Evolutionary conservation across 139 green algal genomes (phyloP).

Genomic region (Micractinium sp.): DNA sequence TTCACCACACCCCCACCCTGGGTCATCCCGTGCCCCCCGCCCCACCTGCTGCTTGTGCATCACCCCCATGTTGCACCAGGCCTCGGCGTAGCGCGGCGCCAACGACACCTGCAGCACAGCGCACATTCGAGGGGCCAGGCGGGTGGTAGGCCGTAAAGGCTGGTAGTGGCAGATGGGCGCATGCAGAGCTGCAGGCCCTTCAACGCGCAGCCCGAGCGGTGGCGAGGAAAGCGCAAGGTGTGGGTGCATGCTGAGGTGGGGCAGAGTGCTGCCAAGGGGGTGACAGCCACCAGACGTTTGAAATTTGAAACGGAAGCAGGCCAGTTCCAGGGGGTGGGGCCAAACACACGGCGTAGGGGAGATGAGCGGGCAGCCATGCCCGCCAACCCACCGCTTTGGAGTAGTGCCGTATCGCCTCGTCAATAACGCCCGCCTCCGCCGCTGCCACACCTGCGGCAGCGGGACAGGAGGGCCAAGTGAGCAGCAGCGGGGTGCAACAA

Average conservation of each 20-base stretch:
- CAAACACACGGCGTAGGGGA: too few relatives aligned
- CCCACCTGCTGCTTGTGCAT: conserved; percentile 67
- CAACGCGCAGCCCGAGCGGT: too few relatives aligned
- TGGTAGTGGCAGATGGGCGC: too few relatives aligned
- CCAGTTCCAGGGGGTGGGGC: not conserved
- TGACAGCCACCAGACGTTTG: not conserved
- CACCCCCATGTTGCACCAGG: conserved; percentile 95
- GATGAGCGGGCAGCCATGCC: not conserved
- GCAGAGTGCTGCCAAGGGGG: not conserved
- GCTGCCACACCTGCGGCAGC: conserved; percentile 49
- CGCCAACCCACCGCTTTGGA: conserved; percentile 37
- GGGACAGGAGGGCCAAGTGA: not conserved
- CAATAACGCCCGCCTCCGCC: conserved; percentile 30
- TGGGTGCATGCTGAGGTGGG: not conserved
- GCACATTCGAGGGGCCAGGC: too few relatives aligned
- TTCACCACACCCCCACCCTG: too few relatives aligned
- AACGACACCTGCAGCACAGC: conserved; percentile 39
- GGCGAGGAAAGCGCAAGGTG: too few relatives aligned
- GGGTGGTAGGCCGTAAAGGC: too few relatives aligned
- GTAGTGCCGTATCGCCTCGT: conserved; percentile 56
- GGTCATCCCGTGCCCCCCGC: too few relatives aligned
- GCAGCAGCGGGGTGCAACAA: not conserved
- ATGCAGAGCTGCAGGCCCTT: too few relatives aligned
- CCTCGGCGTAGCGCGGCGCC: conserved; percentile 77
- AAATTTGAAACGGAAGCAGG: not conserved